Base-by-base conservation (phyloP, 805 yeast species). In the Cyberlindnera americana region DNA sequence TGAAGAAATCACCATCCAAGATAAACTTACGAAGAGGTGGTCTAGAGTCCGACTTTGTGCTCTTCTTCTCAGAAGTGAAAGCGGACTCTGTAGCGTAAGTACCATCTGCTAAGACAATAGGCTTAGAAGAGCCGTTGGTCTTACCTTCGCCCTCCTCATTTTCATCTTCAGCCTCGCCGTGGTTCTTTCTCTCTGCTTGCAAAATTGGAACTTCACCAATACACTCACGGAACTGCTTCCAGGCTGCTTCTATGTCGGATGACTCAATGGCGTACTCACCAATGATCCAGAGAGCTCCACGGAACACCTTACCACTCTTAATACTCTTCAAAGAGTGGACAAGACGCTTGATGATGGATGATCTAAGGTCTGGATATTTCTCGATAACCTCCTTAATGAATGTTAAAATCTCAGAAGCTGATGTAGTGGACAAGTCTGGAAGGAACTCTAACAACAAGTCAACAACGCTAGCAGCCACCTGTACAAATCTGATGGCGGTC, bases 41-140 rank as follows among this genome's bases (percentile, higher is more conserved):
- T 50, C 71, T 72, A n/a, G 62, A 59, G 4, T 57, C 62, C 6
- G 60, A 61, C 18, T 52, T 44, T 16, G 45, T 44, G n/a, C 60
- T 60, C 16, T 67, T 66, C 38, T 67, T 67, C 21, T 65, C 66
- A 5, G 78, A 66, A 13, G 83, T 83, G 41, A 82, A 65, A 0
- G 95, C 93, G 47, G 79, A 78, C 65, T 93, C 99, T 29, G 96
- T 86, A 21, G 99, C 99, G 64, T 93, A 93, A 0, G 99, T 93
- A 53, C 99, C 99, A 66, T 93, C 99, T n/a, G 99, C 96, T 49
- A 93, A 73, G 43, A 93, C 82, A 44, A 83, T 81, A 16, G 97
- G 97, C 32, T 86, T 86, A 27, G 65, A 59, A 6, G 64, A 59
- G 27, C 67, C 71, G 24, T 61, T 52, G 19, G 56, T 60, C 16